Evolutionary conservation across 176 grass and related monocot species (phyloP), one percentile per base, ranked within the genome.

Genomic region (Zea luxurians): DNA sequence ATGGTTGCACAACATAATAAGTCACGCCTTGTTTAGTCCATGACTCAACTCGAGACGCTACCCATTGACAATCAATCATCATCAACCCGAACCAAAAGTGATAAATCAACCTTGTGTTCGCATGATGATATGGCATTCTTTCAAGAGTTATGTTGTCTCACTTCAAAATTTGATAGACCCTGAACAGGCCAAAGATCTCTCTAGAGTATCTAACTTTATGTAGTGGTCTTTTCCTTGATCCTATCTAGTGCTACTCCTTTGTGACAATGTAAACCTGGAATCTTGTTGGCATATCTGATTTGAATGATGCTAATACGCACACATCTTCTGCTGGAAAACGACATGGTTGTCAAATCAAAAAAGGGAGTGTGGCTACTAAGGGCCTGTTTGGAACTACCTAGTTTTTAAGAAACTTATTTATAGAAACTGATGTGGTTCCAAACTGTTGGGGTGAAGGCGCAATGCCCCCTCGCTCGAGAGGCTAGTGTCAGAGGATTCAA

Each of bases 341-440:
- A 40, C 86, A 76, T 66, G 48, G 37, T 48, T 80, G 64, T 80
- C 71, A 84, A 84, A 75, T 84, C 81, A 46, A 65, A 80, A 83
- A 76, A 27, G 54, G 16, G 3, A 20, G 46, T 13, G 64, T 70
- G 61, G 40, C 40, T 20, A 76, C 65, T 58, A 38, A 71, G 27
- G 27, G 27, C 1, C 27, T 27, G 27, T 27, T 27, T 27, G 1
- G 27, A 27, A 27, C 27, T 27, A 27, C 27, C 27, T 1, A 27
- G 27, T 27, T 27, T 27, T 27, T 27, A 27, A 27, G 27, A 27
- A 27, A 27, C 1, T 27, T 0, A 27, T 27, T 27, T 27, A 27
- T 27, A 27, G 27, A 27, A 27, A 27, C 1, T 27, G 27, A 27
- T 27, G 27, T 27, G 27, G 27, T 27, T 27, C 27, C 27, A 27